Evolutionary conservation across 257 asterid genomes (phyloP).

Genomic region (Voacanga thouarsii): DNA sequence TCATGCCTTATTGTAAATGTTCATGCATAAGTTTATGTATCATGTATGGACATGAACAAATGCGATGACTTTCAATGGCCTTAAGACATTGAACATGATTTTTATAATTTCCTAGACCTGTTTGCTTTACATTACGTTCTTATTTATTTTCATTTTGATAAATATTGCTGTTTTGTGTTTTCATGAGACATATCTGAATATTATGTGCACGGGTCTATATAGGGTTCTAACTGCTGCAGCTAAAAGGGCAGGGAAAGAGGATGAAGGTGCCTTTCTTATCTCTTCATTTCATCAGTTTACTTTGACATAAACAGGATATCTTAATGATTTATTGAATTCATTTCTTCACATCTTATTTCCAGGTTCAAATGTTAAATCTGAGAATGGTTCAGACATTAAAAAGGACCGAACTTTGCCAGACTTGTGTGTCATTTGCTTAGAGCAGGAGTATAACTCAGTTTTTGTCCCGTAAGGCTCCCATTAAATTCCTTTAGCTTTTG

Average conservation of each 20-base stretch:
- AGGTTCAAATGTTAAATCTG: conserved; percentile 54
- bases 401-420: conserved; percentile 68
- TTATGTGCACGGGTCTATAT: conserved; percentile 17
- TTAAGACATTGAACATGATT: background rate
- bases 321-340: conserved; percentile 3
- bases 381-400: conserved; percentile 46
- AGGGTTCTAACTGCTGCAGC: conserved; percentile 95
- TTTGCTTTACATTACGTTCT: background rate
- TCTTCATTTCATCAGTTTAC: conserved; percentile 7
- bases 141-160: background rate
- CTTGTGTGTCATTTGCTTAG: conserved; percentile 92
- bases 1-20: background rate
- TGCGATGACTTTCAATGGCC: background rate
- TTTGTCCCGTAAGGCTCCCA: conserved; percentile 81
- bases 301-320: conserved; percentile 1
- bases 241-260: conserved; percentile 67
- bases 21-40: background rate
- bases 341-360: conserved; percentile 16
- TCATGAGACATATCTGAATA: background rate
- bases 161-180: background rate
- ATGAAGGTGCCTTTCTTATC: conserved; percentile 45
- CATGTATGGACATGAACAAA: background rate
- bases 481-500: conserved; percentile 7
- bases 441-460: conserved; percentile 91
- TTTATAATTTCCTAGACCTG: background rate